These are phyloP conservation scores for Pythium phragmiticola DNA, from an alignment of 352 stramenopile species.

Conservation along the genomic window DNA sequence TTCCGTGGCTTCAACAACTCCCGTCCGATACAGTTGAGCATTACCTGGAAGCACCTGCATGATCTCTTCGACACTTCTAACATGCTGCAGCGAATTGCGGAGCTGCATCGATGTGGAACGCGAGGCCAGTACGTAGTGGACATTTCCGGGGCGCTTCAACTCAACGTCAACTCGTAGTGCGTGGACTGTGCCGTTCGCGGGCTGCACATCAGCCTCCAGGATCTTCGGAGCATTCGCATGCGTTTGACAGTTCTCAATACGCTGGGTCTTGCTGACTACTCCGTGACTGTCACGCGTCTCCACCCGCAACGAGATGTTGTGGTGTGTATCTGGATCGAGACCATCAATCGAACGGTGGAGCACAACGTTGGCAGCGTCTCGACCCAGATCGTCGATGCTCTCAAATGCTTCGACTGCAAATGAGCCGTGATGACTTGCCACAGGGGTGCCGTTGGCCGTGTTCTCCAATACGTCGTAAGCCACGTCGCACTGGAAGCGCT, in stretches of 20 bases:
- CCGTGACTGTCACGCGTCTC: slow-evolving; percentile 57
- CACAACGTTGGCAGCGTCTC: slow-evolving; percentile 10
- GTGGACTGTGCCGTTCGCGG: slow-evolving; percentile 52
- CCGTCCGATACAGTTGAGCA: neutral
- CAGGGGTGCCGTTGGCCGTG: neutral
- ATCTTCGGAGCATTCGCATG: slow-evolving; percentile 55
- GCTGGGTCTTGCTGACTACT: slow-evolving; percentile 35
- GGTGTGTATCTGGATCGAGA: slow-evolving; percentile 42
- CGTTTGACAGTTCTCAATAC: slow-evolving; percentile 36
- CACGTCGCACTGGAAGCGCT: slow-evolving; percentile 48
- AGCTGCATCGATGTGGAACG: slow-evolving; percentile 13
- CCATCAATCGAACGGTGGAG: slow-evolving; percentile 37
- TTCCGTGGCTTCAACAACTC: slow-evolving; percentile 9
- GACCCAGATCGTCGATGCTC: slow-evolving; percentile 33
- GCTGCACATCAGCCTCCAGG: slow-evolving; percentile 24
- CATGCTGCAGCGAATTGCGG: slow-evolving; percentile 34
- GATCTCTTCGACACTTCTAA: slow-evolving; percentile 35
- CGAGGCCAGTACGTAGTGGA: slow-evolving; percentile 50
- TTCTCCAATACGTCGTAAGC: slow-evolving; percentile 39
- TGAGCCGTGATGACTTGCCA: slow-evolving; percentile 6
- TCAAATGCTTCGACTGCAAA: slow-evolving; percentile 42
- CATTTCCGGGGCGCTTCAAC: slow-evolving; percentile 39
- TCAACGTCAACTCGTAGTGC: slow-evolving; percentile 43
- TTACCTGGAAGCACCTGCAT: neutral
- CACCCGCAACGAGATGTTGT: slow-evolving; percentile 44